A percentile compares a stretch with the other conserved stretches of the same genome.
These are phyloP conservation scores for Pseudocercospora fijiensis DNA, from an alignment of 2,329 filamentous ascomycete genomes.

Conservation along the genomic window DNA sequence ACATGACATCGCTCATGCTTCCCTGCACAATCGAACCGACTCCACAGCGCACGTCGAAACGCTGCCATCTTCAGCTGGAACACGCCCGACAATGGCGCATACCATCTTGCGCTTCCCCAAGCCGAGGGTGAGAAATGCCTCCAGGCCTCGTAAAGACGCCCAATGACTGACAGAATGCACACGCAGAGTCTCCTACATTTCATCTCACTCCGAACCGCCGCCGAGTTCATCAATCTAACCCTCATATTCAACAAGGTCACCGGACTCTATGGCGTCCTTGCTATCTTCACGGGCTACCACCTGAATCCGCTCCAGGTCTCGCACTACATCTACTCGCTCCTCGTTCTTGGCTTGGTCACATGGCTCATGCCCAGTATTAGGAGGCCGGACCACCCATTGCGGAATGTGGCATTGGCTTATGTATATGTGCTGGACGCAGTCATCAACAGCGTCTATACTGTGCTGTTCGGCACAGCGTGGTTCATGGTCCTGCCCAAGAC, in stretches of 20 bases:
- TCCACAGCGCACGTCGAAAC: background rate
- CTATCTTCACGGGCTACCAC: constrained; percentile 80
- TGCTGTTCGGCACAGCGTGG: constrained; percentile 80
- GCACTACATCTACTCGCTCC: constrained; percentile 86
- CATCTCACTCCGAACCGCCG: constrained; percentile 81
- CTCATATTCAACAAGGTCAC: constrained; percentile 90
- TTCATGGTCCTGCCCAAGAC: constrained; percentile 70
- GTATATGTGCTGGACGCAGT: constrained; percentile 80
- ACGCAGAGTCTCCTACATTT: constrained; percentile 77
- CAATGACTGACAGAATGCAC: background rate
- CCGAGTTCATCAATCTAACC: constrained; percentile 78
- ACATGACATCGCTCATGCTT: background rate
- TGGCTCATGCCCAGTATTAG: constrained; percentile 78
- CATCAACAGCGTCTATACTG: constrained; percentile 79
- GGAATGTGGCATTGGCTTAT: constrained; percentile 79
- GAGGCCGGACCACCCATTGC: constrained; percentile 54
- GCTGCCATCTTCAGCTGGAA: background rate
- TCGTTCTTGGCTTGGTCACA: constrained; percentile 65
- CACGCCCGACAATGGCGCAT: constrained; percentile 11
- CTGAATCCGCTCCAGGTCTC: constrained; percentile 80
- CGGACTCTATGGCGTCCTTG: constrained; percentile 85
- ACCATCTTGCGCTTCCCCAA: constrained; percentile 20
- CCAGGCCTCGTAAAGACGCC: background rate
- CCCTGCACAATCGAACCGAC: background rate
- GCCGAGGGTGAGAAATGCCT: constrained; percentile 14